Conservation (phyloP, 257 asterid species). For the Catharanthus roseus region DNA sequence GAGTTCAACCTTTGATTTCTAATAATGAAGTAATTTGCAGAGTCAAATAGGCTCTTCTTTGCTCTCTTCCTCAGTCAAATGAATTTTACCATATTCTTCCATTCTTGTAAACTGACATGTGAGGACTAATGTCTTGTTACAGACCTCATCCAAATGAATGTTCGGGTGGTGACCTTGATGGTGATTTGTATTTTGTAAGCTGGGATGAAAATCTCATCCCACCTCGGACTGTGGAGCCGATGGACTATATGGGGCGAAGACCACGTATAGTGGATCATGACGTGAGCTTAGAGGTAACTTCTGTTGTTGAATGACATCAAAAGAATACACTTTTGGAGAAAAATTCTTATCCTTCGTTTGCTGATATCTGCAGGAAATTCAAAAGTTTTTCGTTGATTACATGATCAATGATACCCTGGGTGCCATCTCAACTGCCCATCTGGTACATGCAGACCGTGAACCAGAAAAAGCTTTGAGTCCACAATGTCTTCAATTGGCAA, state of each 20-base stretch:
- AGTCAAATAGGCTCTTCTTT: not conserved
- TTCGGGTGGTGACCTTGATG: conserved; percentile 98
- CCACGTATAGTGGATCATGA: conserved; percentile 85
- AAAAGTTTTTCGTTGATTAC: conserved; percentile 79
- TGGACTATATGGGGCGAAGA: conserved; percentile 88
- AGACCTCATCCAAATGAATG: conserved; percentile 99
- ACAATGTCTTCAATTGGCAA: conserved; percentile 80
- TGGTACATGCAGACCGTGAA: conserved; percentile 84
- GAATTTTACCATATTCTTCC: not conserved
- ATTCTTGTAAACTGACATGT: not conserved
- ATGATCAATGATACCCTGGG: conserved; percentile 84
- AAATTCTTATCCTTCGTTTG: conserved; percentile 1
- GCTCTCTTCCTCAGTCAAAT: not conserved
- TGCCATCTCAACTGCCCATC: conserved; percentile 77
- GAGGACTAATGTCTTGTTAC: conserved; percentile 13
- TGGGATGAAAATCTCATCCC: conserved; percentile 82
- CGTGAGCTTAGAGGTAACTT: conserved; percentile 69
- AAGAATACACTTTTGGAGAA: not conserved
- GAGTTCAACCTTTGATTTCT: not conserved
- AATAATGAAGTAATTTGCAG: not conserved
- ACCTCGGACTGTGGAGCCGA: conserved; percentile 59
- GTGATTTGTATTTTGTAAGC: conserved; percentile 84
- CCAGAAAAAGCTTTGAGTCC: conserved; percentile 67
- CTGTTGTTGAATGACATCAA: conserved; percentile 4
- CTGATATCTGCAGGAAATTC: conserved; percentile 67